A percentile compares a stretch with the other conserved stretches of the same genome.
Conservation (phyloP, 2,329 filamentous ascomycete species). For the Alternaria viburni region DNA sequence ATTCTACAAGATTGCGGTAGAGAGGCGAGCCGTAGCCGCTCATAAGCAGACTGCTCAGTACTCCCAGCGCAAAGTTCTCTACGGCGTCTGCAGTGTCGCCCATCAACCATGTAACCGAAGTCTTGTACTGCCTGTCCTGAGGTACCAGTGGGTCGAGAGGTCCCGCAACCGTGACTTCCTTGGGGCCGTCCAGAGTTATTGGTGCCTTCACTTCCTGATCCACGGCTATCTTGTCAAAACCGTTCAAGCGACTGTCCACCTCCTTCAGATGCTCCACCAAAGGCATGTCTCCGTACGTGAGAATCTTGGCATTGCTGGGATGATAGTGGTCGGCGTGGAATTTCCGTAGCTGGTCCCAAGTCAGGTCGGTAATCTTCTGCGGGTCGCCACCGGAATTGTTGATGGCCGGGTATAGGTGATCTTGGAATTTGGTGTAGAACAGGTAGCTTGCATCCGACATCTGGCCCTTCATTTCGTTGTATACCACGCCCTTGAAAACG, state of each 20-base stretch:
- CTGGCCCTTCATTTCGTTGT: conserved; percentile 99
- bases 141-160: conserved; percentile 88
- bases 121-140: conserved; percentile 87
- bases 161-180: conserved; percentile 74
- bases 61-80: conserved; percentile 84
- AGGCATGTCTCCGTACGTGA: conserved; percentile 95
- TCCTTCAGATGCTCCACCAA: conserved; percentile 80
- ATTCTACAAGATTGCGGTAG: conserved; percentile 87
- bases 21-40: conserved; percentile 95
- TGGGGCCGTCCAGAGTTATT: conserved; percentile 72
- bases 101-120: conserved; percentile 90
- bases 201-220: conserved; percentile 79
- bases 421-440: conserved; percentile 94
- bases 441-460: conserved; percentile 97
- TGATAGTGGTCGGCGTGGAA: conserved; percentile 96
- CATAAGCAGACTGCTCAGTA: conserved; percentile 83
- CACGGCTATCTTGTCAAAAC: conserved; percentile 73
- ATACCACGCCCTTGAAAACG: conserved; percentile 97
- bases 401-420: conserved; percentile 90
- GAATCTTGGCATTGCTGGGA: conserved; percentile 93
- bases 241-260: conserved; percentile 74
- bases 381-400: conserved; percentile 98
- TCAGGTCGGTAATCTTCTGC: conserved; percentile 93
- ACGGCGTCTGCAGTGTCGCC: conserved; percentile 82
- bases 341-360: conserved; percentile 83